These are phyloP conservation scores for Gastrolobium villosum DNA, from an alignment of 306 rosid species.

Conservation along the genomic window DNA sequence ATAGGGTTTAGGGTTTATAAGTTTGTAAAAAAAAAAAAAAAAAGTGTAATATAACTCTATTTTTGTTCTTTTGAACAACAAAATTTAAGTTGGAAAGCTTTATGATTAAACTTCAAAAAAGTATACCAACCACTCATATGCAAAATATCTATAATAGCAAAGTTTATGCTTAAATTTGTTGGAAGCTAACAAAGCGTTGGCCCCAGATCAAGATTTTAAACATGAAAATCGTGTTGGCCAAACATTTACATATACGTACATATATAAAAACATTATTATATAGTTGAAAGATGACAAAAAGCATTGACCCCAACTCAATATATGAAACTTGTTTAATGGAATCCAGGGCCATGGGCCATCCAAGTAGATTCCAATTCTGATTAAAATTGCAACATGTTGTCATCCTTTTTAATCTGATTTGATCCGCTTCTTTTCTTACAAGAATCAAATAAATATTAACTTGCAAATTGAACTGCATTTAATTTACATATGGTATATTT, in stretches of 20 bases:
- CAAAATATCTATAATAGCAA: not conserved
- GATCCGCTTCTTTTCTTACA: no score
- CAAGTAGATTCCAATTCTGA: not conserved
- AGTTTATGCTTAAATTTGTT: not conserved
- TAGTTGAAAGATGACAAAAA: not conserved
- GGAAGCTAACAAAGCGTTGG: conserved; percentile 6
- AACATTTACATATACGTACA: not conserved
- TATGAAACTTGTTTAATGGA: not conserved
- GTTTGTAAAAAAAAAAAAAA: no score
- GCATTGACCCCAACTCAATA: not conserved
- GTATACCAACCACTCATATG: not conserved
- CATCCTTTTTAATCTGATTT: not conserved
- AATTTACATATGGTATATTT: not conserved
- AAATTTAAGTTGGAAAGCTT: no score
- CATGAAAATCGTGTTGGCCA: not conserved
- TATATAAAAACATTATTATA: conserved; percentile 6
- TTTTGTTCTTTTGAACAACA: no score
- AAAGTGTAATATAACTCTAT: no score
- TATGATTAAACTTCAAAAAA: not conserved
- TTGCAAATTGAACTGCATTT: not conserved
- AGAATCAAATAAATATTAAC: not conserved
- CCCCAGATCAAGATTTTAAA: conserved; percentile 10
- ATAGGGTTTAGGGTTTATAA: no score
- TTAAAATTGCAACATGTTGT: not conserved
- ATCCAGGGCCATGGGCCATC: not conserved